Base-by-base conservation (phyloP, 768 basidiomycete genomes). In the Lactarius akahatsu region DNA sequence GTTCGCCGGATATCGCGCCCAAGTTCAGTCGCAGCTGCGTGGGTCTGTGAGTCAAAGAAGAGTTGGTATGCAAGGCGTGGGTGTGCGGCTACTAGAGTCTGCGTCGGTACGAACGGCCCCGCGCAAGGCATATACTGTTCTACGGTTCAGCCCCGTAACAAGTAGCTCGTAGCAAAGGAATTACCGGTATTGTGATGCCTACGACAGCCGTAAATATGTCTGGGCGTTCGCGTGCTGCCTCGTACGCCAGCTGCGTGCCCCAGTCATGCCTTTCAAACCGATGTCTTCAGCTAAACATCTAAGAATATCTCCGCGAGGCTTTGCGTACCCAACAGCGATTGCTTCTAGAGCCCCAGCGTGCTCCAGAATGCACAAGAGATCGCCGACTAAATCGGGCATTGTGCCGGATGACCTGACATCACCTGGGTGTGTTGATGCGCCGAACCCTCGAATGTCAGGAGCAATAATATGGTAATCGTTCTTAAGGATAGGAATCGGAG, bases 381-480 rank as follows among this genome's bases (percentile, higher is more conserved):
- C 90, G 0, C 78, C 79, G 2, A 85, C 84, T 47, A 89, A 71
- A 69, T 92, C 90, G 1, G 77, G 78, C 78, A 87, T 80, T 4
- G 80, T 83, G 1, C 85, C 85, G 0, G 87, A 89, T 16, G 81
- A 77, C 57, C 83, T 78, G 9, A 83, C 78, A 67, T 90, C 88
- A 1, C 81, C 86, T 0, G 88, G 86, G 67, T 90, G 86, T 0
- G 82, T 81, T 2, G 89, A 91, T 28, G 80, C 78, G 10, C 85
- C 90, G 69, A 92, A 92, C 0, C 90, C 90, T 50, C 90, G 86
- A 16, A 88, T 74, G 66, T 90, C 83, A 0, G 87, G 86, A 8
- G 83, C 79, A 40, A 91, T 71, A 23, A 92, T 77, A 57, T 77
- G 86, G 71, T 89, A 89, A 52, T 87, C 83, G 18, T 80, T 71